Conservation (phyloP, 1,284 basidiomycete genomes). For the Marasmius fiardii region DNA sequence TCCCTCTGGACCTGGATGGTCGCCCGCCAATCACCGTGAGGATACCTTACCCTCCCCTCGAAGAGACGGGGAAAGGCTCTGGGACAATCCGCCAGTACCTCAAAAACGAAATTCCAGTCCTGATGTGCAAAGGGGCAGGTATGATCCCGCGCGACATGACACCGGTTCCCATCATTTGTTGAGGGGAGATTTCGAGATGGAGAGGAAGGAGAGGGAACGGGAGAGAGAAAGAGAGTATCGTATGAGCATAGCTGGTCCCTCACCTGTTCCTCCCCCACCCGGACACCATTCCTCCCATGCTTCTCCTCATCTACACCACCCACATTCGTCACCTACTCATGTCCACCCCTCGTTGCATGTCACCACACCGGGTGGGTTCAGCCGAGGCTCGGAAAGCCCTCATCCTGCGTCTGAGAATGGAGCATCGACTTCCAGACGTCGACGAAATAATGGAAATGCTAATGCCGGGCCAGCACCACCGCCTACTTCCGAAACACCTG, state of each 20-base stretch:
- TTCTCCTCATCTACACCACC: neutral
- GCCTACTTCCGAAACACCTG: too few species aligned
- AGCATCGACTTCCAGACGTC: slow-evolving; percentile 21
- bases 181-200: neutral
- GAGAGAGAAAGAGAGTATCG: neutral
- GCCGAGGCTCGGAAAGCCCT: slow-evolving; percentile 39
- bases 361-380: slow-evolving; percentile 13
- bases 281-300: neutral
- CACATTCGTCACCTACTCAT: neutral
- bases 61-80: neutral
- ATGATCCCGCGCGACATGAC: neutral
- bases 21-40: neutral
- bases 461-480: too few species aligned
- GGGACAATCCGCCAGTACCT: neutral
- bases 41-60: neutral
- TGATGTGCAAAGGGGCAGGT: neutral
- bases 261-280: neutral
- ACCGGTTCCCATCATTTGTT: neutral
- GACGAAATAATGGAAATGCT: slow-evolving; percentile 13
- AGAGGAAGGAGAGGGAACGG: neutral
- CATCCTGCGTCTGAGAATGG: slow-evolving; percentile 25
- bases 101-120: neutral
- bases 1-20: neutral
- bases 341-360: slow-evolving; percentile 23
- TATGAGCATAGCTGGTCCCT: neutral